Evolutionary conservation across 2,329 filamentous ascomycete species (phyloP).

Genomic region (Phyllosticta citrichinensis): DNA sequence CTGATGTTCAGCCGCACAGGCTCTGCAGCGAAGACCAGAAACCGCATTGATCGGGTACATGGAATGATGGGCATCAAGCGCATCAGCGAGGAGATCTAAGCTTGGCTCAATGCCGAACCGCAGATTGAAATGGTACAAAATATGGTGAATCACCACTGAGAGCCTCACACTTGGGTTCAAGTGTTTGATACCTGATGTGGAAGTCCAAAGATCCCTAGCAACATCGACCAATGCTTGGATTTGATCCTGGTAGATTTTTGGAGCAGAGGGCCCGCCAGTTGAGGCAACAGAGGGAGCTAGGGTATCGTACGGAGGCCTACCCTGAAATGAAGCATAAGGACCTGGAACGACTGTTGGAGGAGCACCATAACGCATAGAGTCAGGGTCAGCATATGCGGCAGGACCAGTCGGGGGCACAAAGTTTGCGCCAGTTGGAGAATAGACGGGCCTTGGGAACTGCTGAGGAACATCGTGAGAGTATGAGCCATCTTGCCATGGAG

Average conservation of each 20-base stretch:
- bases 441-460: background rate
- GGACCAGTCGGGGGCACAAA: slow-evolving; percentile 6
- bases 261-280: background rate
- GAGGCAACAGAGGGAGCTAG: background rate
- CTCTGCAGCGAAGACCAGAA: slow-evolving; percentile 34
- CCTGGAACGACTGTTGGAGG: slow-evolving; percentile 5
- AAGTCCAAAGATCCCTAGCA: slow-evolving; percentile 54
- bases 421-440: background rate
- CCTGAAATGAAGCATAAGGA: slow-evolving; percentile 1
- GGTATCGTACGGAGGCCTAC: background rate
- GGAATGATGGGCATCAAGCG: slow-evolving; percentile 31
- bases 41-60: slow-evolving; percentile 35
- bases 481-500: slow-evolving; percentile 2
- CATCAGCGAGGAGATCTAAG: slow-evolving; percentile 45
- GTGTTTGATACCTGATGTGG: slow-evolving; percentile 48
- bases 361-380: slow-evolving; percentile 12
- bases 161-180: slow-evolving; percentile 54
- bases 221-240: slow-evolving; percentile 35
- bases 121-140: slow-evolving; percentile 47
- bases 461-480: slow-evolving; percentile 1
- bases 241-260: slow-evolving; percentile 29
- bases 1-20: slow-evolving; percentile 24
- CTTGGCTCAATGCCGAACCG: slow-evolving; percentile 48
- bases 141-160: slow-evolving; percentile 53
- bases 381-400: slow-evolving; percentile 10